A percentile compares a stretch with the other conserved stretches of the same genome.
Conservation (phyloP, 2,329 filamentous ascomycete genomes). For the Aphanocladium album region DNA sequence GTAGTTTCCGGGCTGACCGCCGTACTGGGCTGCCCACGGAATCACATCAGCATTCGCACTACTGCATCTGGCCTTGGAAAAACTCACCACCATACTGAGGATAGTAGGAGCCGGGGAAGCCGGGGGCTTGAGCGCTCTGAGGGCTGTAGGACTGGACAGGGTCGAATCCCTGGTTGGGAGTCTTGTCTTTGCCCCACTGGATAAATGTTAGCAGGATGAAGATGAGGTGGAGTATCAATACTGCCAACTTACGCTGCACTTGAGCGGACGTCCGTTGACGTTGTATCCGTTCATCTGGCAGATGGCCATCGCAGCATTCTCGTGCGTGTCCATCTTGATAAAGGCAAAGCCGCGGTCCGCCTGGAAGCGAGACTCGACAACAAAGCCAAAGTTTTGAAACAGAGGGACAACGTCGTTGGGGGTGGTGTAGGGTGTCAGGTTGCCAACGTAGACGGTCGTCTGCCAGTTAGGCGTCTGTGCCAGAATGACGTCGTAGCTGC, state of each 20-base stretch:
- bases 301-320: conserved; percentile 97
- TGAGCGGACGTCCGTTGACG: conserved; percentile 91
- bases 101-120: conserved; percentile 82
- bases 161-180: conserved; percentile 72
- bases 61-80: neutral
- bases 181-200: conserved; percentile 99
- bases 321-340: conserved; percentile 98
- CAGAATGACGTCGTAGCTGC: conserved; percentile 96
- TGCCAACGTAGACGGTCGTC: conserved; percentile 97
- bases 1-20: conserved; percentile 64
- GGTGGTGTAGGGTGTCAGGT: conserved; percentile 94
- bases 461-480: conserved; percentile 96
- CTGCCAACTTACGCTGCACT: conserved; percentile 82
- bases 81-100: conserved; percentile 82
- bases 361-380: conserved; percentile 96
- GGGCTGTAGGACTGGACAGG: conserved; percentile 68
- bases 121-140: conserved; percentile 66
- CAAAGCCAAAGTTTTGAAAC: conserved; percentile 98
- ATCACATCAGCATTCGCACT: neutral
- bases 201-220: conserved; percentile 26
- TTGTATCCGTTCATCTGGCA: conserved; percentile 98
- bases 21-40: conserved; percentile 43
- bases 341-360: conserved; percentile 97
- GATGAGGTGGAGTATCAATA: neutral
- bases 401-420: conserved; percentile 95